Evolutionary conservation across 139 green algal species (phyloP), one percentile per base, ranked within the genome.

Genomic region (Chlamydomonas sp.): DNA sequence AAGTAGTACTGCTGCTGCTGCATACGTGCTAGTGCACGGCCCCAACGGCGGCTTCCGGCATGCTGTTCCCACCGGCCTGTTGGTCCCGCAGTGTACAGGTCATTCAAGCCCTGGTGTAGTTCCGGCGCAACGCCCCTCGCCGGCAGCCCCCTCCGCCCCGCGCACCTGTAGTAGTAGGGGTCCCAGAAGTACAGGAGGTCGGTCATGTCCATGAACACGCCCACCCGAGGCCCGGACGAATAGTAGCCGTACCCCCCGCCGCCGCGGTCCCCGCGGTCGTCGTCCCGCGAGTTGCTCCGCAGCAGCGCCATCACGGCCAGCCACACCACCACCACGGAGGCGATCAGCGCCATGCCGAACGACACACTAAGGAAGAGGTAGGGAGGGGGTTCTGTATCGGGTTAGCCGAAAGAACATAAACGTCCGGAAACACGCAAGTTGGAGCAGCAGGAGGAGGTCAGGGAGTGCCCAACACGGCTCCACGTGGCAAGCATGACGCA

Each of bases 301-400:
- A 98, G 77, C 14, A 96, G 60, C 31, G 77, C 96, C 4, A 92
- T 74, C 60, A 99, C 95, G 59, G 97, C 95, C 8, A 96, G 77
- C 90, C 94, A 98, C 58, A 98, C 96, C 64, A 98, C 66, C 10
- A 92, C 81, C 18, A 98, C 93, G 8, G 94, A 97, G 4, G 94
- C 92, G 14, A 99, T 75, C 3, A 99, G 95, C 0, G 96, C 92
- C 0, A 96, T 95, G 62, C 98, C 98, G 94, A 99, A 99, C 0
- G 92, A 88, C 3, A 98, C 90, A 17, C 31, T 49, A 49, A 49
- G 31, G 31, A 49, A 49, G 31, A 49, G 97, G 94, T 4, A 97
- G 57, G 79, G 97, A 98, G 10, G 73, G 89, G 4, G 58, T 49
- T 49, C 31, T 49, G 31, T 49, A 49, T 49, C 31, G 31, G 31